Evolutionary conservation across 176 grass and related monocot species (phyloP), one percentile per base, ranked within the genome.

Genomic region (Carex myosuroides): DNA sequence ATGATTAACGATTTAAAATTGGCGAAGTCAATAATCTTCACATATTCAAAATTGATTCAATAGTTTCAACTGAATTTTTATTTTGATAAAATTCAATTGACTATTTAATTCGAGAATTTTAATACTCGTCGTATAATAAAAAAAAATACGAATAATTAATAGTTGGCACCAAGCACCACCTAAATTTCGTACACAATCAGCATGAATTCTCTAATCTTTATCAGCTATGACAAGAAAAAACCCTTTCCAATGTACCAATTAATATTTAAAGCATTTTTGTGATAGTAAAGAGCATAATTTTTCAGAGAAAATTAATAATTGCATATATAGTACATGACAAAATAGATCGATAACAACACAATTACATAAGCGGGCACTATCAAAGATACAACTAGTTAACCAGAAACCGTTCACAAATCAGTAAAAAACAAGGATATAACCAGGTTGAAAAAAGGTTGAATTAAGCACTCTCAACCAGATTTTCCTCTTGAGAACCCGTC

Each of bases 391-490:
- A 57, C 24, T 54, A 57, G 73, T 56, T 56, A 78, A 78, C 32
- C 13, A 57, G 52, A 32, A 77, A 33, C 14, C 7, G 12, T 78
- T 57, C 13, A 56, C 21, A 35, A 57, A 57, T 78, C 73, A 33
- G 24, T 78, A 71, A 33, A 57, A 77, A 77, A 3, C 3, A 69
- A 52, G 9, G 42, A 30, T 30, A 30, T 18, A 77, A 77, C 73
- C 17, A 35, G 13, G 13, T 10, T 18, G 20, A 20, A 42, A 35
- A 41, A 56, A 46, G 44, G 41, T 17, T 17, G 4, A 81, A 48
- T 64, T 81, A 81, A 81, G 11, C 32, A 64, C 58, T 81, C 33
- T 24, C 57, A 81, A 81, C 79, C 79, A 81, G 37, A 81, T 81
- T 81, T 81, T 81, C 59, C 6, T 81, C 79, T 42, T 81, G 58